phyloP scores from a whole-genome alignment of 768 basidiomycete genomes.

The Amyloporia xantha region DNA sequence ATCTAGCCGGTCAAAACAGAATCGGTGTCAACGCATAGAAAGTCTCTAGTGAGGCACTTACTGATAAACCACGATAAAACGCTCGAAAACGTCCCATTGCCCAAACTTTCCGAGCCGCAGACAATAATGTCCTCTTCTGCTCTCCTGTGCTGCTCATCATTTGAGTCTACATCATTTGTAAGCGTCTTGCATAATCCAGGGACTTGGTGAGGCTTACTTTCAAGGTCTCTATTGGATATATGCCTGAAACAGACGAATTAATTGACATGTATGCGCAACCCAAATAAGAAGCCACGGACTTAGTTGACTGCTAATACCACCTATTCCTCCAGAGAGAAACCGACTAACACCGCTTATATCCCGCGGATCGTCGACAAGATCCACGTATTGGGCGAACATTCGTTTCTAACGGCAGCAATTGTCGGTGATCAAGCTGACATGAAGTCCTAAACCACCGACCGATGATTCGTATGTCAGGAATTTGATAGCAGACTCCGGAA shows the following conservation, averaged over 20 bases:
- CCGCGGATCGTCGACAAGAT: slow-evolving; percentile 80
- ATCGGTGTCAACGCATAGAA: slow-evolving; percentile 8
- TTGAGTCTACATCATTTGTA: slow-evolving; percentile 54
- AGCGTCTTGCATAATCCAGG: neutral
- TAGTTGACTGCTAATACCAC: slow-evolving; percentile 90
- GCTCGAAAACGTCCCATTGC: slow-evolving; percentile 68
- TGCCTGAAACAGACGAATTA: slow-evolving; percentile 42
- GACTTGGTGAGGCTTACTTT: slow-evolving; percentile 49
- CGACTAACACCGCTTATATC: slow-evolving; percentile 89
- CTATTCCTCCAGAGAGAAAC: slow-evolving; percentile 92
- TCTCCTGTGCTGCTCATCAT: slow-evolving; percentile 86
- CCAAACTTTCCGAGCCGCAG: slow-evolving; percentile 73
- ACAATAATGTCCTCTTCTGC: slow-evolving; percentile 48
- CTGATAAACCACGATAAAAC: slow-evolving; percentile 87
- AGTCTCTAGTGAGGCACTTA: slow-evolving; percentile 40
- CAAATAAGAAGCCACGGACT: no score
- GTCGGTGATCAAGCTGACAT: neutral
- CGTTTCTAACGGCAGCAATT: slow-evolving; percentile 60
- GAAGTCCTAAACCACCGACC: slow-evolving; percentile 37
- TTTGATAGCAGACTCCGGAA: slow-evolving; percentile 98
- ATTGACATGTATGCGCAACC: no score
- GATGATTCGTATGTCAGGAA: slow-evolving; percentile 94
- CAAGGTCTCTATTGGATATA: slow-evolving; percentile 94
- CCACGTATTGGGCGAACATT: slow-evolving; percentile 86
- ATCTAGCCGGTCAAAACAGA: slow-evolving; percentile 49